Percentiles rank a stretch among this genome's conserved stretches.
phyloP scores from a whole-genome alignment of 2,329 filamentous ascomycete species.

The Penicillium hesseltinei region DNA sequence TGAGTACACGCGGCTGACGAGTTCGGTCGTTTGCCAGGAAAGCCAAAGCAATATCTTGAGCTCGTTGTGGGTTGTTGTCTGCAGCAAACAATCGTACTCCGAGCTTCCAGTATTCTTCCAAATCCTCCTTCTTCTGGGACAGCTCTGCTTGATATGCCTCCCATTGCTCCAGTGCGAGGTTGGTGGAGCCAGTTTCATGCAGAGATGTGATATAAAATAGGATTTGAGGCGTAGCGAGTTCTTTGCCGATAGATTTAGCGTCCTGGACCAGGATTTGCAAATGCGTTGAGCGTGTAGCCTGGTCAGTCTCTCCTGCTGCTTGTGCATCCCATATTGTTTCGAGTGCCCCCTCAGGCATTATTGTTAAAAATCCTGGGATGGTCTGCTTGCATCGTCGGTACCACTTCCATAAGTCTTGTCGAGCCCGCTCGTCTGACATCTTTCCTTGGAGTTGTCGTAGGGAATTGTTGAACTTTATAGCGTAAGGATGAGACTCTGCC shows the following conservation, averaged over 20 bases:
- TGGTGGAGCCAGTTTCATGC: slow-evolving; percentile 60
- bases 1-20: slow-evolving; percentile 41
- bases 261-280: slow-evolving; percentile 64
- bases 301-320: slow-evolving; percentile 43
- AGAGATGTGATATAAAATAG: slow-evolving; percentile 68
- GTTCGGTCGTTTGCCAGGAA: slow-evolving; percentile 46
- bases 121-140: slow-evolving; percentile 43
- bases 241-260: slow-evolving; percentile 59
- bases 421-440: slow-evolving; percentile 27
- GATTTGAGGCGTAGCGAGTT: slow-evolving; percentile 58
- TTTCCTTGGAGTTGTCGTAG: slow-evolving; percentile 34
- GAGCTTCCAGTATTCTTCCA: slow-evolving; percentile 46
- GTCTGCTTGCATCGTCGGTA: slow-evolving; percentile 51
- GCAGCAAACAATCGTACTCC: slow-evolving; percentile 53
- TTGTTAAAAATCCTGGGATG: slow-evolving; percentile 49
- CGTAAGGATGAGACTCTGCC: slow-evolving; percentile 39
- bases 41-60: slow-evolving; percentile 49
- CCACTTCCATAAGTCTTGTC: slow-evolving; percentile 49
- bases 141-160: slow-evolving; percentile 56
- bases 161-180: slow-evolving; percentile 64
- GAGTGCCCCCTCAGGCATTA: slow-evolving; percentile 62
- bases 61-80: slow-evolving; percentile 47
- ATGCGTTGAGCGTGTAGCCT: slow-evolving; percentile 56
- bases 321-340: slow-evolving; percentile 64
- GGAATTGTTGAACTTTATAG: slow-evolving; percentile 41